Percentiles rank a stretch among this genome's conserved stretches.
Evolutionary conservation across 225 moss, liverwort and hornwort species (phyloP).

Genomic region (Antitrichia curtipendula): DNA sequence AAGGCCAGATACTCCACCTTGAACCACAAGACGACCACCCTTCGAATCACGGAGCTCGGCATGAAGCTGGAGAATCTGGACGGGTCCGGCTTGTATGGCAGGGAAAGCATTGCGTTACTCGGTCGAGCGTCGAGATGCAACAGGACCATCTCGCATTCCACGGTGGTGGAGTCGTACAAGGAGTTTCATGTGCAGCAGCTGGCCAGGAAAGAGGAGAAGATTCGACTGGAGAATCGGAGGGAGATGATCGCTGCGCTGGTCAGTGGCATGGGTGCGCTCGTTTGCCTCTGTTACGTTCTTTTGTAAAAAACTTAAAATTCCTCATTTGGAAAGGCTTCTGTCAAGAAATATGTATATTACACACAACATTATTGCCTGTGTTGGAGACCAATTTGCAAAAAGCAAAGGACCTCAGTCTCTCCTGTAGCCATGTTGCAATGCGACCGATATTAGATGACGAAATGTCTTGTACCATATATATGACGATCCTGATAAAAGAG

Average conservation of each 20-base stretch:
- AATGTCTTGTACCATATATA: background rate
- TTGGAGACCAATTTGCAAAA: background rate
- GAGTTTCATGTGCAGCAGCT: background rate
- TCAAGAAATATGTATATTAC: too few relatives aligned
- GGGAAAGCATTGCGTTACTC: constrained; percentile 29
- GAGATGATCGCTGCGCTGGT: background rate
- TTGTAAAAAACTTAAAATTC: background rate
- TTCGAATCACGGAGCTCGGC: constrained; percentile 42
- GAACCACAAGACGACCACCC: background rate
- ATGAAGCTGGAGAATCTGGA: constrained; percentile 65
- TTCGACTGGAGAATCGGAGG: background rate
- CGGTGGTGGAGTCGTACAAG: constrained; percentile 14
- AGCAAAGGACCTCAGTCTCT: background rate
- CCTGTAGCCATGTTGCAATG: background rate
- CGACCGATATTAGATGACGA: background rate
- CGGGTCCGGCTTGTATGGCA: constrained; percentile 39
- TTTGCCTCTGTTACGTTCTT: constrained; percentile 18
- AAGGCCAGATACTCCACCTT: constrained; percentile 8
- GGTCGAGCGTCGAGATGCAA: constrained; percentile 19
- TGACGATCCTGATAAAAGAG: background rate
- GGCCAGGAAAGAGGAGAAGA: background rate
- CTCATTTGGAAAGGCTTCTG: too few relatives aligned
- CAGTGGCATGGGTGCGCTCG: background rate
- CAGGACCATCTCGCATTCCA: constrained; percentile 13
- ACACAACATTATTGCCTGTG: background rate